phyloP scores from a whole-genome alignment of 2,329 filamentous ascomycete species.

The Thelonectria blattea region DNA sequence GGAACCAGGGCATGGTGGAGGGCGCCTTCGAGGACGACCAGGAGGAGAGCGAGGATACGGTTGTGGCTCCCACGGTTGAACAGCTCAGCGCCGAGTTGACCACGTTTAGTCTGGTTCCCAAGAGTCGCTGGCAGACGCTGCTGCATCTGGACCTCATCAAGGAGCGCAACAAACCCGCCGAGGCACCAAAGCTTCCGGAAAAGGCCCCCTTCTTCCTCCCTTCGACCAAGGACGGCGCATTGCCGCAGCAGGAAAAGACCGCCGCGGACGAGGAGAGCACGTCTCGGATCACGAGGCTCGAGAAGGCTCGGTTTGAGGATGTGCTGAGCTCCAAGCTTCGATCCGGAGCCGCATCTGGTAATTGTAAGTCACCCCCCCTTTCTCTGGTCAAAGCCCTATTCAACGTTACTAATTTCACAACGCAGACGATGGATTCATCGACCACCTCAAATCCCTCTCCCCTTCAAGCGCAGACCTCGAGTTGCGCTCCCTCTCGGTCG shows the following conservation, averaged over 20 bases:
- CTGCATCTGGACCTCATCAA: conserved; percentile 92
- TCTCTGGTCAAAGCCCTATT: not conserved
- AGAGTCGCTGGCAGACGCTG: conserved; percentile 91
- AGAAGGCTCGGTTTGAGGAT: conserved; percentile 63
- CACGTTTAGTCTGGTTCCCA: conserved; percentile 87
- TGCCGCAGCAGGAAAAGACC: conserved; percentile 43
- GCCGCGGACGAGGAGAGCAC: conserved; percentile 52
- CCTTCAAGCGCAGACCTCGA: conserved; percentile 90
- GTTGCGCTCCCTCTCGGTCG: conserved; percentile 75
- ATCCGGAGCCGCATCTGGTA: conserved; percentile 57
- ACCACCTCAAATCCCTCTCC: conserved; percentile 79
- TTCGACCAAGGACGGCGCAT: conserved; percentile 58
- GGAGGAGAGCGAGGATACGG: conserved; percentile 59
- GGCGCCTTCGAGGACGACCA: conserved; percentile 70
- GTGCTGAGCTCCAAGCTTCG: conserved; percentile 64
- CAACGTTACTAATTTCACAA: conserved; percentile 29
- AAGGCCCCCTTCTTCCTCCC: conserved; percentile 97
- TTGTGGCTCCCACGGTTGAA: conserved; percentile 66
- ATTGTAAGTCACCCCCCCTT: conserved; percentile 61
- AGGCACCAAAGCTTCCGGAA: conserved; percentile 88
- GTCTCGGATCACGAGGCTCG: conserved; percentile 73
- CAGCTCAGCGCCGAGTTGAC: conserved; percentile 84
- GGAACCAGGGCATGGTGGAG: conserved; percentile 75
- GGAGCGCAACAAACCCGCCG: conserved; percentile 91
- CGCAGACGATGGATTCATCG: conserved; percentile 70